Conservation (phyloP, 306 rosid genomes). For the Quercus robur region DNA sequence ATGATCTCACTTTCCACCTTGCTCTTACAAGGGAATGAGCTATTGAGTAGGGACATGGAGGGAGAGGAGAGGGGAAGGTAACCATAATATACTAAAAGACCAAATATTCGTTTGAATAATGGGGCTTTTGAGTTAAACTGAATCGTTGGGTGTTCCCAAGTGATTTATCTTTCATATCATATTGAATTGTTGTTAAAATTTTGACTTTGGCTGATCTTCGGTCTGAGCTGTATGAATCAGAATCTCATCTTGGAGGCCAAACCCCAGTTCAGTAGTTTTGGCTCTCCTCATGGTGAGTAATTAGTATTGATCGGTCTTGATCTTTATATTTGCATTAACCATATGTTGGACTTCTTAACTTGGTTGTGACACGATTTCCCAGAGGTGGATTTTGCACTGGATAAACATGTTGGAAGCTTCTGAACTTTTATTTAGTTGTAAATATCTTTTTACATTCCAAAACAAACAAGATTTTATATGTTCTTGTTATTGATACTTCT, state of each 20-base stretch:
- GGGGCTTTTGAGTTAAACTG: neutral
- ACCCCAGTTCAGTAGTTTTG: neutral
- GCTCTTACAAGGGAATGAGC: no score
- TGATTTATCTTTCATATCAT: neutral
- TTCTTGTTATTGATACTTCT: neutral
- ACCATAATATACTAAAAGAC: neutral
- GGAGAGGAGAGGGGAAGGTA: no score
- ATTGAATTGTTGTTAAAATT: neutral
- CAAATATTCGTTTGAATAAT: neutral
- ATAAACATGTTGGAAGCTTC: neutral
- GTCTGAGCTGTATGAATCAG: neutral
- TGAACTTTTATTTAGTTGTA: neutral
- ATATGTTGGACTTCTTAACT: neutral
- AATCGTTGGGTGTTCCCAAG: neutral
- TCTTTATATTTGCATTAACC: neutral
- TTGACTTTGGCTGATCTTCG: neutral
- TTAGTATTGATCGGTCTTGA: neutral
- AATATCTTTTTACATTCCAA: neutral
- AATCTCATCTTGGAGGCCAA: neutral
- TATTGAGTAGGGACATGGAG: no score
- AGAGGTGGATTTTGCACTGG: neutral
- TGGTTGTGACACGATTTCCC: neutral
- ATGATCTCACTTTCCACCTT: neutral
- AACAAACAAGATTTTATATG: neutral
- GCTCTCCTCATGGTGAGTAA: neutral